phyloP scores from a whole-genome alignment of 768 basidiomycete species.

The Pleurotus salmoneostramineus region DNA sequence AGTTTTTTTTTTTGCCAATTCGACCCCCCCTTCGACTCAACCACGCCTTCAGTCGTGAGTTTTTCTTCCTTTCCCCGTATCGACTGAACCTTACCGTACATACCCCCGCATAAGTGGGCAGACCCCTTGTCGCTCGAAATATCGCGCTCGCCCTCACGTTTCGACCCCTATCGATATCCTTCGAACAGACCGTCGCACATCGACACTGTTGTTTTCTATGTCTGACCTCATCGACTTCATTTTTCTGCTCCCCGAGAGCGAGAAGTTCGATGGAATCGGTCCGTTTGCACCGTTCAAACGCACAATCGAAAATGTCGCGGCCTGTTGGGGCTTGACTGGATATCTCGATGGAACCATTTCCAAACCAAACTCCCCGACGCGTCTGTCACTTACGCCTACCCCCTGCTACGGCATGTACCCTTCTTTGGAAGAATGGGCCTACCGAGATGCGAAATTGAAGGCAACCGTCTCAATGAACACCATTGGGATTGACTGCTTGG shows the following conservation, averaged over 20 bases:
- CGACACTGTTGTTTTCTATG: background rate
- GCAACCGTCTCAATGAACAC: background rate
- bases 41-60: no score
- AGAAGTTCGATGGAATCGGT: background rate
- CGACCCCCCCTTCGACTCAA: no score
- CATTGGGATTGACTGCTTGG: constrained; percentile 10
- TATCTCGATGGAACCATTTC: background rate
- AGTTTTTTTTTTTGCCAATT: no score
- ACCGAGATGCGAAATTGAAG: constrained; percentile 10
- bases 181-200: no score
- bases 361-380: background rate
- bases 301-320: background rate
- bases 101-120: no score
- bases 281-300: background rate
- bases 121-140: no score
- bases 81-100: no score
- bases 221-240: background rate
- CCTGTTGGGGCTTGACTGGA: background rate
- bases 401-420: constrained; percentile 4
- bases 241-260: background rate
- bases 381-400: background rate
- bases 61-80: no score
- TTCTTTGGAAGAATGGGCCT: constrained; percentile 15
- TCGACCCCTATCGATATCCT: no score
- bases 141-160: no score